Conservation (phyloP, 805 yeast species). For the Kuraishia floccosa region DNA sequence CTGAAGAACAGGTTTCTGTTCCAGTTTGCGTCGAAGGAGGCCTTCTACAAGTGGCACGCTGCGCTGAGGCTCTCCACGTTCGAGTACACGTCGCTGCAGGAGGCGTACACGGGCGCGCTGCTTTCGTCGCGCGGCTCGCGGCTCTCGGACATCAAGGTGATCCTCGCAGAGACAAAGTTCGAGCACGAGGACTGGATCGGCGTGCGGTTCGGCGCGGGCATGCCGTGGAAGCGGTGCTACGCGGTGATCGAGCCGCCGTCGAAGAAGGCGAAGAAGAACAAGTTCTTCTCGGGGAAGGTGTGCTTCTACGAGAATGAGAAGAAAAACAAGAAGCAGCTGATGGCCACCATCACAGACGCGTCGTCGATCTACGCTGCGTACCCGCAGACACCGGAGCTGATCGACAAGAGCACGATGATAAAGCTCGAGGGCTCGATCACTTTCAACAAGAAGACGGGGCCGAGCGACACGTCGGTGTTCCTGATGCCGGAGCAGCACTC, state of each 20-base stretch:
- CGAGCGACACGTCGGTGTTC: conserved; percentile 53
- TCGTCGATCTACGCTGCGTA: conserved; percentile 79
- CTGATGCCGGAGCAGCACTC: conserved; percentile 80
- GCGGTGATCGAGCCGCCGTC: conserved; percentile 75
- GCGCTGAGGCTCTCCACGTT: conserved; percentile 72
- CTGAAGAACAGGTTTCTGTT: conserved; percentile 78
- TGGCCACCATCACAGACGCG: conserved; percentile 71
- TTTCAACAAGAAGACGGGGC: conserved; percentile 37
- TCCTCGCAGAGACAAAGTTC: conserved; percentile 76
- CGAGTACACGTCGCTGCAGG: conserved; percentile 79
- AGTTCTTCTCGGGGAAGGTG: conserved; percentile 50
- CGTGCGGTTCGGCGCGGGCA: conserved; percentile 91
- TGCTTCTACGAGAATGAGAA: conserved; percentile 78
- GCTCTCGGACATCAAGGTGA: conserved; percentile 75
- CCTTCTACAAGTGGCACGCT: conserved; percentile 67
- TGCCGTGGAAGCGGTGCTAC: conserved; percentile 95
- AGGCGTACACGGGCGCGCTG: conserved; percentile 93
- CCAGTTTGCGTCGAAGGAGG: conserved; percentile 59
- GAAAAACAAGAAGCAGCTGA: conserved; percentile 55
- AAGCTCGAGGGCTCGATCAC: conserved; percentile 77
- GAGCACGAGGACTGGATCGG: conserved; percentile 91
- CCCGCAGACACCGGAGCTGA: conserved; percentile 72
- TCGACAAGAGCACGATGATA: conserved; percentile 80
- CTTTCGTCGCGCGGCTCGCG: conserved; percentile 85
- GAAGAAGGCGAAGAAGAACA: conserved; percentile 30